phyloP scores from a whole-genome alignment of 208 protist genomes.

The Leishmania mexicana region DNA sequence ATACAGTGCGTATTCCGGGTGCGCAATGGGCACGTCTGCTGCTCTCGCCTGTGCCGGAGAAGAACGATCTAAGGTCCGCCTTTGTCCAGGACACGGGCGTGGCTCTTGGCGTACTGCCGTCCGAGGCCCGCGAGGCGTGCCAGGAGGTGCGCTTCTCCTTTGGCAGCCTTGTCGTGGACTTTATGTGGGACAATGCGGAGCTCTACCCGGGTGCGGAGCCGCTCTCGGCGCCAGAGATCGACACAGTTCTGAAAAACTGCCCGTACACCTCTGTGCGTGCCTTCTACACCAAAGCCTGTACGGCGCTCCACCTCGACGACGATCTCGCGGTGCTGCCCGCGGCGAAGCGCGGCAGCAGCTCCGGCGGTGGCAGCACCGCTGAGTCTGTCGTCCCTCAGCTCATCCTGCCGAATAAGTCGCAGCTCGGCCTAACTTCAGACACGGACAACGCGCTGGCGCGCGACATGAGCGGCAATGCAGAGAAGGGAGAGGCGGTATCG shows the following conservation, averaged over 20 bases:
- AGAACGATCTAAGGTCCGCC: constrained; percentile 10
- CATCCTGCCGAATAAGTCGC: constrained; percentile 6
- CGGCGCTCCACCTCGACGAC: constrained; percentile 12
- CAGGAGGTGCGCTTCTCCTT: constrained; percentile 21
- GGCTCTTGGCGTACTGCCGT: constrained; percentile 26
- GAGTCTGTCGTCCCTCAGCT: background rate
- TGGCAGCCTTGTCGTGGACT: constrained; percentile 23
- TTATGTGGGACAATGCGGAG: constrained; percentile 30
- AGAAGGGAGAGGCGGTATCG: background rate
- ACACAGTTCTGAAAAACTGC: constrained; percentile 27
- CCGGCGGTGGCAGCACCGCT: background rate
- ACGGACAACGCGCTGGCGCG: background rate
- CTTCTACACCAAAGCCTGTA: constrained; percentile 22
- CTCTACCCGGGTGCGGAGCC: constrained; percentile 19
- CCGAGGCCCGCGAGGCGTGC: constrained; percentile 26
- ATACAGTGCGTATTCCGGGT: constrained; percentile 26
- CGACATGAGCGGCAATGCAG: background rate
- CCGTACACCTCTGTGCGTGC: constrained; percentile 21
- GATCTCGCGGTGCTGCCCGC: background rate
- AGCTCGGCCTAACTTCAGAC: background rate
- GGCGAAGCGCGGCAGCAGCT: background rate
- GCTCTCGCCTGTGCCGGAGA: constrained; percentile 1
- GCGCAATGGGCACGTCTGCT: constrained; percentile 24
- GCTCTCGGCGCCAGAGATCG: constrained; percentile 34
- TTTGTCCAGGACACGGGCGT: constrained; percentile 16